phyloP scores from a whole-genome alignment of 1,284 basidiomycete genomes.

The Puccinia novopanici region DNA sequence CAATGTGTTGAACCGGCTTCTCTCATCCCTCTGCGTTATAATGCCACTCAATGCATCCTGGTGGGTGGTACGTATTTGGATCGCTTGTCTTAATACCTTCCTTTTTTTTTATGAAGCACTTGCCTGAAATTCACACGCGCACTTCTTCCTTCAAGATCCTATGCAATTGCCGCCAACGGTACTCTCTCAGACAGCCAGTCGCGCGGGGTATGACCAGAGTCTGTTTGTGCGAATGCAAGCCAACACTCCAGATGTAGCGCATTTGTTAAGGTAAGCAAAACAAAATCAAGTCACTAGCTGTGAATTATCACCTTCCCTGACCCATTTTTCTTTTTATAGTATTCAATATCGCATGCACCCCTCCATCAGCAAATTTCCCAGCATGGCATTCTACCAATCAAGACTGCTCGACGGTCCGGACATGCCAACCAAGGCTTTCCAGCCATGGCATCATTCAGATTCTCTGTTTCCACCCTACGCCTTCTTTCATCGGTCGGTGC shows the following conservation, averaged over 20 bases:
- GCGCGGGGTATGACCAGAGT: slow-evolving; percentile 80
- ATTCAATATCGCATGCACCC: slow-evolving; percentile 99
- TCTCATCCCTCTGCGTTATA: slow-evolving; percentile 93
- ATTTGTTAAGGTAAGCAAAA: slow-evolving; percentile 75
- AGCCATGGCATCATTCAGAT: slow-evolving; percentile 77
- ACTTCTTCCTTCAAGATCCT: slow-evolving; percentile 68
- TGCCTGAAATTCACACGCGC: not conserved
- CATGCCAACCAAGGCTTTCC: slow-evolving; percentile 80
- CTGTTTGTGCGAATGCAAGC: slow-evolving; percentile 90
- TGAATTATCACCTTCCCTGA: not conserved
- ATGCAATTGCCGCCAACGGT: slow-evolving; percentile 97
- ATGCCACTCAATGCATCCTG: slow-evolving; percentile 81
- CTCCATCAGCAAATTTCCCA: slow-evolving; percentile 86
- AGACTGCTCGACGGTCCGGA: slow-evolving; percentile 81
- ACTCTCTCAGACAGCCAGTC: slow-evolving; percentile 80
- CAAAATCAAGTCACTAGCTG: not conserved
- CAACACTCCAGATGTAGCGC: slow-evolving; percentile 74
- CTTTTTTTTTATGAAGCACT: too few relatives aligned
- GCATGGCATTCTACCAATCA: slow-evolving; percentile 81
- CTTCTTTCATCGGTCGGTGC: slow-evolving; percentile 74
- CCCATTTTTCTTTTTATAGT: slow-evolving; percentile 61
- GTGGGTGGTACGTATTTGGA: slow-evolving; percentile 72
- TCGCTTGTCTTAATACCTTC: slow-evolving; percentile 7
- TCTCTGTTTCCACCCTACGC: slow-evolving; percentile 81
- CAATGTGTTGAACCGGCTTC: slow-evolving; percentile 95